A percentile compares a stretch with the other conserved stretches of the same genome.
Conservation (phyloP, 1,284 basidiomycete species). For the Rhodotorula sp. region DNA sequence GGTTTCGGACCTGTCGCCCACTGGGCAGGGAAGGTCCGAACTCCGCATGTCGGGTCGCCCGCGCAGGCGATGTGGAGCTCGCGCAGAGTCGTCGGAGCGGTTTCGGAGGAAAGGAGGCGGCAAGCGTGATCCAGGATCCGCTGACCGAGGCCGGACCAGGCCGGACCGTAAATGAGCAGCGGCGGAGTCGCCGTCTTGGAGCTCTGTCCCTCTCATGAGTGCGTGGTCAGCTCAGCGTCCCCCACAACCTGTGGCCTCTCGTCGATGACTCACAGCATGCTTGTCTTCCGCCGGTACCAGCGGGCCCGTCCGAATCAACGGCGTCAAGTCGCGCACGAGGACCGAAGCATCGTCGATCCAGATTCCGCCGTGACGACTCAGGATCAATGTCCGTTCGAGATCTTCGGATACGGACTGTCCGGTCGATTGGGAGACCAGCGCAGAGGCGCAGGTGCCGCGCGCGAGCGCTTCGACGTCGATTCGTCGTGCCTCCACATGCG, state of each 20-base stretch:
- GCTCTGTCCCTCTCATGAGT: neutral
- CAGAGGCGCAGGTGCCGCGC: neutral
- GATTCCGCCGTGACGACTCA: slow-evolving; percentile 16
- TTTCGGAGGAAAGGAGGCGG: neutral
- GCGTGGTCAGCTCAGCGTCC: neutral
- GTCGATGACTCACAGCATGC: neutral
- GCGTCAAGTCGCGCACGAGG: slow-evolving; percentile 17
- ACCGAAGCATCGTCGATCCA: slow-evolving; percentile 22
- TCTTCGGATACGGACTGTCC: neutral
- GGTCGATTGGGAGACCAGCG: neutral
- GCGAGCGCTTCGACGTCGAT: slow-evolving; percentile 2
- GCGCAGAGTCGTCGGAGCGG: neutral
- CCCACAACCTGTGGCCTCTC: neutral
- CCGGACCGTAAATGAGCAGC: slow-evolving; percentile 14
- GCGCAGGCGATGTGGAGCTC: neutral
- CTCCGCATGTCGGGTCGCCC: slow-evolving; percentile 2
- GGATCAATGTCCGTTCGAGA: slow-evolving; percentile 5
- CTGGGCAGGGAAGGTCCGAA: neutral
- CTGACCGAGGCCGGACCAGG: slow-evolving; percentile 15
- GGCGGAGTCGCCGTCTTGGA: no score
- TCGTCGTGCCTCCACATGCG: neutral
- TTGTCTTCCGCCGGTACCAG: neutral
- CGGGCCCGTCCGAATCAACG: slow-evolving; percentile 12
- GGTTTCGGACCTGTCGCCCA: slow-evolving; percentile 1
- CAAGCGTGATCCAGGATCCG: slow-evolving; percentile 8